Evolutionary conservation across 257 asterid species (phyloP).

Genomic region (Lycium ferocissimum): DNA sequence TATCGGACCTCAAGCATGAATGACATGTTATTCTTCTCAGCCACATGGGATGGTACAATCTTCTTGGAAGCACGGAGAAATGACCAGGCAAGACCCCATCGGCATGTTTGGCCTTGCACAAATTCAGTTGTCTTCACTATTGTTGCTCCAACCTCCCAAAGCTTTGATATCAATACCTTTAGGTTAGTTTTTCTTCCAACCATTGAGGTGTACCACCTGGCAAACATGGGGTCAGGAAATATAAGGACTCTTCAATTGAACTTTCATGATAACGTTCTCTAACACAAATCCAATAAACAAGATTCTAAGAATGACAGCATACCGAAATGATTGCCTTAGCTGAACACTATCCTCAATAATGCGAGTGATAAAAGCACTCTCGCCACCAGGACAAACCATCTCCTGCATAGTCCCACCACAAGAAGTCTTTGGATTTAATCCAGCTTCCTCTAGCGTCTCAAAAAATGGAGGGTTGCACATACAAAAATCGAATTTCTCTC

Average conservation of each 20-base stretch:
- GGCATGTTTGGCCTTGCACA: slow-evolving; percentile 92
- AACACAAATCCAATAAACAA: slow-evolving; percentile 12
- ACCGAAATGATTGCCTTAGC: slow-evolving; percentile 74
- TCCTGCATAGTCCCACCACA: slow-evolving; percentile 93
- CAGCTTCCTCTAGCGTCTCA: slow-evolving; percentile 88
- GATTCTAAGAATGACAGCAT: slow-evolving; percentile 14
- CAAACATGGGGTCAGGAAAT: slow-evolving; percentile 22
- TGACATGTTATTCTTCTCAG: slow-evolving; percentile 64
- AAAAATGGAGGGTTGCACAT: slow-evolving; percentile 99
- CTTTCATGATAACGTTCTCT: not conserved
- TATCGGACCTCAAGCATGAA: slow-evolving; percentile 77
- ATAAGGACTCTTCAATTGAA: not conserved
- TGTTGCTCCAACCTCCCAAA: slow-evolving; percentile 80
- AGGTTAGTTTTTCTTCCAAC: slow-evolving; percentile 88
- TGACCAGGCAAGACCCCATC: slow-evolving; percentile 99
- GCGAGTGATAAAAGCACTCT: slow-evolving; percentile 70
- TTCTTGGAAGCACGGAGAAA: slow-evolving; percentile 65
- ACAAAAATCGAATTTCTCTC: slow-evolving; percentile 85
- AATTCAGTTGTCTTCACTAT: slow-evolving; percentile 92
- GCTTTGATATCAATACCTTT: slow-evolving; percentile 68
- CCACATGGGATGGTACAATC: slow-evolving; percentile 44
- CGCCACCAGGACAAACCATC: slow-evolving; percentile 97
- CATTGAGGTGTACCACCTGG: slow-evolving; percentile 98
- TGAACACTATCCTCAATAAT: slow-evolving; percentile 80
- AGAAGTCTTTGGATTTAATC: slow-evolving; percentile 89